A percentile compares a stretch with the other conserved stretches of the same genome.
Evolutionary conservation across 2,329 filamentous ascomycete species (phyloP).

Genomic region (Pseudogymnoascus sp.): DNA sequence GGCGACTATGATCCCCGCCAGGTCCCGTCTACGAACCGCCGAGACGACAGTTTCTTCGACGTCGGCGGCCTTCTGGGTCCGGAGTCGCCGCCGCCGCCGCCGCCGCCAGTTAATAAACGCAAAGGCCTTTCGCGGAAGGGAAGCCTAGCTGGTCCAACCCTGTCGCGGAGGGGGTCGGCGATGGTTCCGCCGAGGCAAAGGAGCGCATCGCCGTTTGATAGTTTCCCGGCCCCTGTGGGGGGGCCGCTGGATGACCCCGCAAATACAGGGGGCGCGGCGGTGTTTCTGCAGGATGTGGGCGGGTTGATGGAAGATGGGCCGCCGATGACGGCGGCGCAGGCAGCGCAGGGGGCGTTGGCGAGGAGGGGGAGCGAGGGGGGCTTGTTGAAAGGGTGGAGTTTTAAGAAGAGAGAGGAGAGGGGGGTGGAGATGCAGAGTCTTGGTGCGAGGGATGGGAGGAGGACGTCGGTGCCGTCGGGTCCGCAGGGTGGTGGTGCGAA

Average conservation of each 20-base stretch:
- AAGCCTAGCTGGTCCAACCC: conserved; percentile 43
- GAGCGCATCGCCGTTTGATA: not conserved
- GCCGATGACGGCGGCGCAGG: not conserved
- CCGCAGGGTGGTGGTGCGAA: not conserved
- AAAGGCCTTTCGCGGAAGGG: conserved; percentile 51
- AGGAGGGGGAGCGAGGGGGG: not conserved
- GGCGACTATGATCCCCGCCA: conserved; percentile 15
- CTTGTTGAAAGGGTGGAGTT: not conserved
- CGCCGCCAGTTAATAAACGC: conserved; percentile 33
- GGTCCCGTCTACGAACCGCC: conserved; percentile 37
- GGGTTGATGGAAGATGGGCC: conserved; percentile 28
- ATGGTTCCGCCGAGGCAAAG: not conserved
- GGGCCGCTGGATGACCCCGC: conserved; percentile 15
- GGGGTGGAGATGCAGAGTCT: conserved; percentile 6
- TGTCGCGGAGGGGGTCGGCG: not conserved
- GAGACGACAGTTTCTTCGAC: conserved; percentile 72
- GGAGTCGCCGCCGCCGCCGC: conserved; percentile 25
- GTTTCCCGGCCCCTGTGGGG: not conserved
- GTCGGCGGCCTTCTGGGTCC: conserved; percentile 68
- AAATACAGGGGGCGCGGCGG: conserved; percentile 24
- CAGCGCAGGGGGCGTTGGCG: not conserved
- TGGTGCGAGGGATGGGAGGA: not conserved
- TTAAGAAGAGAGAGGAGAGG: not conserved
- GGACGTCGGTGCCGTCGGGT: not conserved
- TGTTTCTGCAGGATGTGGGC: conserved; percentile 36